Conservation (phyloP, 2,329 filamentous ascomycete species). For the Canariomyces notabilis region DNA sequence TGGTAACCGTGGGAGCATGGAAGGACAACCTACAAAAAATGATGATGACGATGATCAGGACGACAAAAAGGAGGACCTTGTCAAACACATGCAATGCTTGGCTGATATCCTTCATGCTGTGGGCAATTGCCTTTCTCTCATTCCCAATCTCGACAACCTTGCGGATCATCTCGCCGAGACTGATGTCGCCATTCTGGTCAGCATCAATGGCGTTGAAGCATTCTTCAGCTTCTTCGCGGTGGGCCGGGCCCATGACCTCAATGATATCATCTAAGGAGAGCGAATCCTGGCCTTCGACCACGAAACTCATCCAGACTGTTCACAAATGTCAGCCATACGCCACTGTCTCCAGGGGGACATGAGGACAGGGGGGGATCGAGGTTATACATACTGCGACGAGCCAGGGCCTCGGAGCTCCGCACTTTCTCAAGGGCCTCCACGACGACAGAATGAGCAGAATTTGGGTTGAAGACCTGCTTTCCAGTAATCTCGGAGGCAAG, state of each 20-base stretch:
- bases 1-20: neutral
- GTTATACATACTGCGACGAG: slow-evolving; percentile 59
- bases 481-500: slow-evolving; percentile 92
- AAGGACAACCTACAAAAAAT: slow-evolving; percentile 60
- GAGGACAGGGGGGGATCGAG: no score
- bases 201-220: slow-evolving; percentile 76
- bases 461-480: slow-evolving; percentile 91
- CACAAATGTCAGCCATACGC: neutral
- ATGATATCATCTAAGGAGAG: slow-evolving; percentile 75
- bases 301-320: slow-evolving; percentile 89
- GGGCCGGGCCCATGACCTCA: slow-evolving; percentile 76
- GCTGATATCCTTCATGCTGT: slow-evolving; percentile 96
- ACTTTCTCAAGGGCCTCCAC: slow-evolving; percentile 83
- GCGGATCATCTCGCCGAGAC: slow-evolving; percentile 89
- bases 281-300: slow-evolving; percentile 78
- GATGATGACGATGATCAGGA: slow-evolving; percentile 74
- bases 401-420: slow-evolving; percentile 81
- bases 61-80: slow-evolving; percentile 74
- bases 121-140: slow-evolving; percentile 80
- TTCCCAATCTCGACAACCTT: slow-evolving; percentile 79
- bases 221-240: slow-evolving; percentile 75
- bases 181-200: slow-evolving; percentile 90
- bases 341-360: neutral
- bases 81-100: slow-evolving; percentile 91
- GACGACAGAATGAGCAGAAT: slow-evolving; percentile 83